A percentile compares a stretch with the other conserved stretches of the same genome.
phyloP scores from a whole-genome alignment of 352 stramenopile genomes.

The Phytophthora cajani region DNA sequence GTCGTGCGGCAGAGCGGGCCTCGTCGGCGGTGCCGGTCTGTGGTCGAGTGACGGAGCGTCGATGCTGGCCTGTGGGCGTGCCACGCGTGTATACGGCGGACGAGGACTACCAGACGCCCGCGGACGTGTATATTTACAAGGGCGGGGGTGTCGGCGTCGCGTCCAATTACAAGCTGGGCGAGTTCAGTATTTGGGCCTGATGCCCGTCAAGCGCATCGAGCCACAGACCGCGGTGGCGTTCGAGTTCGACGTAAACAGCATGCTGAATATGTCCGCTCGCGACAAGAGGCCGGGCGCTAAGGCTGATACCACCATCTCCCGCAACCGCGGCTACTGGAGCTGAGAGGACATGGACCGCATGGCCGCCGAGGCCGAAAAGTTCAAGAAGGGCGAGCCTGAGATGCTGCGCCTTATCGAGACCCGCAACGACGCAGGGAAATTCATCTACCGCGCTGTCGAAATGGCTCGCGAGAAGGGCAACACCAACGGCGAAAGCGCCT shows the following conservation, averaged over 20 bases:
- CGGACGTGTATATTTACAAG: slow-evolving; percentile 66
- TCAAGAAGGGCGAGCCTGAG: slow-evolving; percentile 74
- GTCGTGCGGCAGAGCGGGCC: too few species aligned
- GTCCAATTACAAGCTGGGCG: slow-evolving; percentile 93
- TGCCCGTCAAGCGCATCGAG: slow-evolving; percentile 88
- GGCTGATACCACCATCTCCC: slow-evolving; percentile 75
- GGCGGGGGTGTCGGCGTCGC: slow-evolving; percentile 88
- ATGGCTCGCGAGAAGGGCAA: slow-evolving; percentile 72
- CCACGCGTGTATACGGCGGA: too few species aligned
- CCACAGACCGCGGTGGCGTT: slow-evolving; percentile 93
- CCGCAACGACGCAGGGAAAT: slow-evolving; percentile 69
- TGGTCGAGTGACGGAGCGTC: too few species aligned
- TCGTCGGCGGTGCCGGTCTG: too few species aligned
- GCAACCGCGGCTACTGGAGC: slow-evolving; percentile 73
- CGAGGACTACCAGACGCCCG: too few species aligned
- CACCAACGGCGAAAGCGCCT: slow-evolving; percentile 78
- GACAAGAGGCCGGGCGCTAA: slow-evolving; percentile 85
- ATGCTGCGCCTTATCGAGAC: slow-evolving; percentile 70
- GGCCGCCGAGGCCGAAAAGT: slow-evolving; percentile 75
- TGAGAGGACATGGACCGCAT: slow-evolving; percentile 78
- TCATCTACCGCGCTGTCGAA: slow-evolving; percentile 78
- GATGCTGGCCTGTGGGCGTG: too few species aligned
- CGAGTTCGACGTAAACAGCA: slow-evolving; percentile 93
- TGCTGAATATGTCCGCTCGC: slow-evolving; percentile 89
- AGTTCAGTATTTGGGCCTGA: slow-evolving; percentile 91